Base-by-base conservation (phyloP, 495 filamentous ascomycete species). In the Penicillium ochrochloron region DNA sequence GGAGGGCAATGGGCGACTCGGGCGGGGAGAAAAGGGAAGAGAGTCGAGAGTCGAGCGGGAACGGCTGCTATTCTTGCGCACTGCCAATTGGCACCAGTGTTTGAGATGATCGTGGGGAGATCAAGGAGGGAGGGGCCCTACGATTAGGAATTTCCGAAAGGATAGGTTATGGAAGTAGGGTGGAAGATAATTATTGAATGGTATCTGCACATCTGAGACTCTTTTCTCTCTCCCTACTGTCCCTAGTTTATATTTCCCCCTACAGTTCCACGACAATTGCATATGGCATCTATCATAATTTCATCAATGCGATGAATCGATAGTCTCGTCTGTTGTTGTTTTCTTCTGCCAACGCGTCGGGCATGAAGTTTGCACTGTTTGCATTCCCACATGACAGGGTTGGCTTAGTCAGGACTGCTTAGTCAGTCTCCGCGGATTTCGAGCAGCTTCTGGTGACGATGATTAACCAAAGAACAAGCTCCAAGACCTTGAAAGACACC, bases 21-120 rank as follows among this genome's bases (percentile, higher is more conserved):
- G 69, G 70, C 67, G 67, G 66, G 61, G 65, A 67, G 63, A 57
- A 66, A 64, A 67, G 63, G 58, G 63, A 70, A 65, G 67, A 66
- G 63, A 66, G 62, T 59, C 48, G 50, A 51, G 54, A 65, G 55
- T 39, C 15, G 59, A 58, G 65, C 60, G 63, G 41, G 60, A 55
- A 60, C 29, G 58, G 56, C 46, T 64, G 62, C 60, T 68, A 63
- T 56, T 56, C 31, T 56, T 10, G 31, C 31, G 31, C 31, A 39
- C 53, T 35, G 53, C 69, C 66, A 63, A 64, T 58, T 69, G 63
- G 59, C 63, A 59, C 68, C 68, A 60, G 59, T 59, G 68, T 69
- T 66, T 68, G 61, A 66, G 57, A 57, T 57, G 27, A 25, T 37
- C 25, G 39, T 48, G 33, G 48, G 48, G 55, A 44, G 56, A 27